Conservation (phyloP, 2,329 filamentous ascomycete genomes). For the Dryadomyces quercivorus region DNA sequence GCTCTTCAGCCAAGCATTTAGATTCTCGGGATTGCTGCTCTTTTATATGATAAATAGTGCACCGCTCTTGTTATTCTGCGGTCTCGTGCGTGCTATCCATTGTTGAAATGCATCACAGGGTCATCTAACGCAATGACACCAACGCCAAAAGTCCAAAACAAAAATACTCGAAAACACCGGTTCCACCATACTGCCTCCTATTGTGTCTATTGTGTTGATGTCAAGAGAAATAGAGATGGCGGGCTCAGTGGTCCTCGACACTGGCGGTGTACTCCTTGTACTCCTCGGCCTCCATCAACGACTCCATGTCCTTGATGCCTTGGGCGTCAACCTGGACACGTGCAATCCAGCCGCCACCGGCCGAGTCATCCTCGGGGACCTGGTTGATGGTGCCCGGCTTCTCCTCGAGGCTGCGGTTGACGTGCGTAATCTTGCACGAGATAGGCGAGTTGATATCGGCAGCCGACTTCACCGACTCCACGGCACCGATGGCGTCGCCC, state of each 20-base stretch:
- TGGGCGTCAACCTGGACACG: conserved; percentile 67
- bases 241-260: conserved; percentile 18
- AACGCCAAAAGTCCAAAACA: conserved; percentile 5
- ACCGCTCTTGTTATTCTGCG: not conserved
- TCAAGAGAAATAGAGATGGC: not conserved
- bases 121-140: conserved; percentile 2
- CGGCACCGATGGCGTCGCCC: conserved; percentile 81
- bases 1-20: too few species aligned
- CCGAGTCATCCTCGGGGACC: conserved; percentile 66
- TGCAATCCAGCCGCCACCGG: conserved; percentile 80
- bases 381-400: conserved; percentile 82
- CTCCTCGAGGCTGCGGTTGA: conserved; percentile 67
- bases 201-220: not conserved
- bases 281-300: conserved; percentile 61
- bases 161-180: not conserved
- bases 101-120: conserved; percentile 11
- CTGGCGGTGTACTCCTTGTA: conserved; percentile 62
- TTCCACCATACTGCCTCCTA: not conserved
- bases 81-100: conserved; percentile 7
- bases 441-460: conserved; percentile 92
- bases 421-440: conserved; percentile 59
- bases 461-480: conserved; percentile 98
- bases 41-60: not conserved
- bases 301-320: conserved; percentile 55
- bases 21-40: too few species aligned